A percentile compares a stretch with the other conserved stretches of the same genome.
These are phyloP conservation scores for Phytophthora aleatoria DNA, from an alignment of 352 stramenopile species.

Conservation along the genomic window DNA sequence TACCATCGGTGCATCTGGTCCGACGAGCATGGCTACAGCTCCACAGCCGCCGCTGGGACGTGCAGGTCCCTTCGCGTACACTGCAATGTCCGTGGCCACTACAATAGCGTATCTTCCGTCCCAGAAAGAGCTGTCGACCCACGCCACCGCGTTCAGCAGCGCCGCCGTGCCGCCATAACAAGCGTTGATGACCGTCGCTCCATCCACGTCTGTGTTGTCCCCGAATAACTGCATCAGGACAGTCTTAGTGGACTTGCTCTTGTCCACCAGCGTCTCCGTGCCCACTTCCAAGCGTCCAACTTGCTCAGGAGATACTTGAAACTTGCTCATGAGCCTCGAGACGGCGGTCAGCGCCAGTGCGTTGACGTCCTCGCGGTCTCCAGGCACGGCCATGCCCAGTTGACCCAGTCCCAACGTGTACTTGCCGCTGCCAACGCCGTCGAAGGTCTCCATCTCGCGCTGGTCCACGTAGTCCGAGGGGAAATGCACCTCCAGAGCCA, in stretches of 20 bases:
- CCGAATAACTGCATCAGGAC: slow-evolving; percentile 79
- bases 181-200: slow-evolving; percentile 96
- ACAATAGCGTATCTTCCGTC: slow-evolving; percentile 95
- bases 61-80: slow-evolving; percentile 93
- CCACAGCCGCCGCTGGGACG: slow-evolving; percentile 92
- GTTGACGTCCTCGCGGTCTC: slow-evolving; percentile 78
- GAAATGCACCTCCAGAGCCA: slow-evolving; percentile 97
- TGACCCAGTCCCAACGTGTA: slow-evolving; percentile 74
- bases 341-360: slow-evolving; percentile 69
- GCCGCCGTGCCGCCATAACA: slow-evolving; percentile 98
- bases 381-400: slow-evolving; percentile 66
- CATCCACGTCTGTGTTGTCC: slow-evolving; percentile 69
- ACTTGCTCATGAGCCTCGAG: slow-evolving; percentile 60
- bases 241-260: slow-evolving; percentile 88
- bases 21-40: slow-evolving; percentile 96
- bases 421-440: slow-evolving; percentile 79
- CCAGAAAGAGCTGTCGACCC: slow-evolving; percentile 95
- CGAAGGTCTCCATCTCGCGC: slow-evolving; percentile 93
- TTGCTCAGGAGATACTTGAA: slow-evolving; percentile 52
- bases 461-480: slow-evolving; percentile 94
- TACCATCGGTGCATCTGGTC: slow-evolving; percentile 93
- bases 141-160: slow-evolving; percentile 96
- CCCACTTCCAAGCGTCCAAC: slow-evolving; percentile 97
- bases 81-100: slow-evolving; percentile 96
- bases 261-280: slow-evolving; percentile 95